Percentiles rank a stretch among this genome's conserved stretches.
Conservation (phyloP, 257 asterid genomes). For the Solanum sitiens region DNA sequence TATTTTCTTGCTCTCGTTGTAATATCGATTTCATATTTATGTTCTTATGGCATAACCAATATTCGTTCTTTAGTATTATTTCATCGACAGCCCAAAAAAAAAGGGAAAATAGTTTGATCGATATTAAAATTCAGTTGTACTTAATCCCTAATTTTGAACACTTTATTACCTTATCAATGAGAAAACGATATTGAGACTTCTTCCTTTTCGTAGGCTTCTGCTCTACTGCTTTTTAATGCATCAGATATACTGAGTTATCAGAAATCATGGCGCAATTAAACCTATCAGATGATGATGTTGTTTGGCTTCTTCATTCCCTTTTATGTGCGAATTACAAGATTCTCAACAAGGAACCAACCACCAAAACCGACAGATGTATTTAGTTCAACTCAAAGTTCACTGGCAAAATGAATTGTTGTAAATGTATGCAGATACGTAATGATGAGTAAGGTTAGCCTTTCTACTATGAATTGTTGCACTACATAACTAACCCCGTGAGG, state of each 20-base stretch:
- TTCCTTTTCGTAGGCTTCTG: slow-evolving; percentile 57
- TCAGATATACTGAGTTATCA: slow-evolving; percentile 77
- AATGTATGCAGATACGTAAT: no score
- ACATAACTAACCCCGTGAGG: background rate
- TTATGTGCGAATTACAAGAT: slow-evolving; percentile 94
- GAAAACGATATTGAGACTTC: background rate
- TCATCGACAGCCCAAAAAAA: background rate
- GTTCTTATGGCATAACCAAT: background rate
- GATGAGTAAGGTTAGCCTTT: background rate
- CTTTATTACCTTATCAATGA: background rate
- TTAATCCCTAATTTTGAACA: background rate
- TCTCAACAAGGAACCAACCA: slow-evolving; percentile 81
- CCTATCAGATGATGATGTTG: slow-evolving; percentile 85
- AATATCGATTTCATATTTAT: background rate
- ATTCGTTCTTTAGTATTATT: no score
- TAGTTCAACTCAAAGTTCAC: slow-evolving; percentile 83
- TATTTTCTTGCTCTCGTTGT: background rate
- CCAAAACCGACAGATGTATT: slow-evolving; percentile 76
- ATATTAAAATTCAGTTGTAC: background rate
- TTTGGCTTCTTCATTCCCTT: slow-evolving; percentile 85
- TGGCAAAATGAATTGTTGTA: slow-evolving; percentile 44
- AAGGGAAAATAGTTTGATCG: background rate
- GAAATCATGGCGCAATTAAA: slow-evolving; percentile 87
- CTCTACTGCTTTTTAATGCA: slow-evolving; percentile 73
- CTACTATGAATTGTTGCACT: background rate